Conservation (phyloP, 1,284 basidiomycete genomes). For the Puccinia hordei region DNA sequence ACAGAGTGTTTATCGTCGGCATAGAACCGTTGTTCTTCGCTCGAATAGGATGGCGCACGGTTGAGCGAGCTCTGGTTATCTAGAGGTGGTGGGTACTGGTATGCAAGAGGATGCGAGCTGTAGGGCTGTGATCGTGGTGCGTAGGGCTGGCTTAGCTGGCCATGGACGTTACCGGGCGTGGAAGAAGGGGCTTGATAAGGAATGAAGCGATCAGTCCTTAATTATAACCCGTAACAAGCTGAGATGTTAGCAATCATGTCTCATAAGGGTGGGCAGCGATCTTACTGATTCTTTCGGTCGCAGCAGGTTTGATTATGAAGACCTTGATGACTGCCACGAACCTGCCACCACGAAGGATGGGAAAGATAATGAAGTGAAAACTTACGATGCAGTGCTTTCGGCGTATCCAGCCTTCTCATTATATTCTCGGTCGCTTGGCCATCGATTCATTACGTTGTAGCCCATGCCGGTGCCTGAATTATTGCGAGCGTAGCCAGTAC, state of each 20-base stretch:
- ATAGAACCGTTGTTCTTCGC: slow-evolving; percentile 24
- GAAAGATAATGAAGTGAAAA: neutral
- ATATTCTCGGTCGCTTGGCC: slow-evolving; percentile 41
- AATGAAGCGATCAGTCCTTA: slow-evolving; percentile 47
- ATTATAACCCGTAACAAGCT: slow-evolving; percentile 12
- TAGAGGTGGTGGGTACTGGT: neutral
- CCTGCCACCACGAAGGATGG: slow-evolving; percentile 8
- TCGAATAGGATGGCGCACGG: slow-evolving; percentile 42
- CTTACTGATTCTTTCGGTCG: neutral
- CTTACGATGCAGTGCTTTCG: slow-evolving; percentile 48
- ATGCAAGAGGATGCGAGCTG: slow-evolving; percentile 9
- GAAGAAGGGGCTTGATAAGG: slow-evolving; percentile 43
- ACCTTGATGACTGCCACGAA: neutral
- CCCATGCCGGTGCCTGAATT: neutral
- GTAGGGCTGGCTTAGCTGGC: neutral
- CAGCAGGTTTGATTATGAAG: neutral
- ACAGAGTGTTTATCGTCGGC: slow-evolving; percentile 27
- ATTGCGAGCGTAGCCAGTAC: neutral
- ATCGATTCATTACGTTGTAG: slow-evolving; percentile 31
- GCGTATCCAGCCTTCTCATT: slow-evolving; percentile 42
- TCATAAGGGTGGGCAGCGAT: neutral
- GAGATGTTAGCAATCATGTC: neutral
- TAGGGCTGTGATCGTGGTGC: neutral
- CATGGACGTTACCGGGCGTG: neutral
- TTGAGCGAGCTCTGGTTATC: neutral